Percentiles rank a stretch among this genome's conserved stretches.
These are phyloP conservation scores for Coemansia sp. DNA, from an alignment of 192 early-diverging fungal species.

Conservation along the genomic window DNA sequence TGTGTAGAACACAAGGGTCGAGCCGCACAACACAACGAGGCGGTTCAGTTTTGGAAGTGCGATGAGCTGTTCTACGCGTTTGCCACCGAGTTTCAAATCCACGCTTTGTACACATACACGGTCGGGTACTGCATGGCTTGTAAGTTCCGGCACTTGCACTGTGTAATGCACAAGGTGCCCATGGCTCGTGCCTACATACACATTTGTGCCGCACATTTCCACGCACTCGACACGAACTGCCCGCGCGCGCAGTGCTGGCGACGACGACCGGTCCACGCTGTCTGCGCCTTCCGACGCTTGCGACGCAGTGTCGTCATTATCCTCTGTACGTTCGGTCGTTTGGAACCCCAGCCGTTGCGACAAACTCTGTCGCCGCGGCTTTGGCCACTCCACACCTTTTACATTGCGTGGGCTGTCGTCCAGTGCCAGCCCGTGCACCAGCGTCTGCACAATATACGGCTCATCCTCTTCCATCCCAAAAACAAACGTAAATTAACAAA, in stretches of 20 bases:
- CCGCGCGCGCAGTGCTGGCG: conserved; percentile 9
- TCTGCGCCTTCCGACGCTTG: background rate
- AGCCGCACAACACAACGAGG: conserved; percentile 42
- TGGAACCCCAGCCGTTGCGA: conserved; percentile 45
- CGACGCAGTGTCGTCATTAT: background rate
- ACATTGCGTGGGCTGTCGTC: background rate
- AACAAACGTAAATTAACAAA: no score
- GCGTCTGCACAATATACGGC: background rate
- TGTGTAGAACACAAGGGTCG: conserved; percentile 24
- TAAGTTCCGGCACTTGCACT: conserved; percentile 17
- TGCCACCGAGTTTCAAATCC: conserved; percentile 27
- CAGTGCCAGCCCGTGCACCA: background rate
- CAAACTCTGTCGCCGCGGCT: conserved; percentile 43
- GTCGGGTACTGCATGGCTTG: conserved; percentile 6
- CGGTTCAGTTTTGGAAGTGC: conserved; percentile 30
- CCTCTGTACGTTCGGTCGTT: background rate
- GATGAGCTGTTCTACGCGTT: conserved; percentile 47
- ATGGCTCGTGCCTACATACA: conserved; percentile 44
- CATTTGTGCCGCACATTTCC: conserved; percentile 26
- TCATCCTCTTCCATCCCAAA: background rate
- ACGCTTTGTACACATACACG: conserved; percentile 15
- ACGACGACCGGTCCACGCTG: background rate
- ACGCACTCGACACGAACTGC: conserved; percentile 31
- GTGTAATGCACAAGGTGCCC: conserved; percentile 45
- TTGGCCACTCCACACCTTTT: background rate